These are phyloP conservation scores for Venturia aucupariae DNA, from an alignment of 2,329 filamentous ascomycete species.

Conservation along the genomic window DNA sequence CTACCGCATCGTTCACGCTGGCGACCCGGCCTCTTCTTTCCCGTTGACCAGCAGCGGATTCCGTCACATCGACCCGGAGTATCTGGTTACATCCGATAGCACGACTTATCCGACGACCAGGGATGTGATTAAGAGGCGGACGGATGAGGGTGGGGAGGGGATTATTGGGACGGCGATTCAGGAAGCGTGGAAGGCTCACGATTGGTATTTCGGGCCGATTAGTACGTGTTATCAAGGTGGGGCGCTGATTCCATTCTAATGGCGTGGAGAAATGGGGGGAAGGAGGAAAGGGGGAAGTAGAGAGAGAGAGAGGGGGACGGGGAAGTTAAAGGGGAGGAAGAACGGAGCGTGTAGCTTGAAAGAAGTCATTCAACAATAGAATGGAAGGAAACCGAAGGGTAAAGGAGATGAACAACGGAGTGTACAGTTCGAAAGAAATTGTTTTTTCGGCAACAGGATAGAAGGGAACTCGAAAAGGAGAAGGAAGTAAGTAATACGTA, in stretches of 20 bases:
- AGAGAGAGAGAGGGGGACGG: too few species aligned
- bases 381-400: too few species aligned
- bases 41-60: background rate
- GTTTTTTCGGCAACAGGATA: too few species aligned
- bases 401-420: too few species aligned
- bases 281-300: too few species aligned
- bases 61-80: background rate
- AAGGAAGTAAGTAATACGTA: too few species aligned
- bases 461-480: too few species aligned
- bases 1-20: background rate
- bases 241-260: background rate
- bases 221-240: background rate
- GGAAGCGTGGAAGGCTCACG: background rate
- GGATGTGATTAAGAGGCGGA: background rate
- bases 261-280: too few species aligned
- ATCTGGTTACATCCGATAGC: background rate
- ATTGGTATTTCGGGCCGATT: background rate
- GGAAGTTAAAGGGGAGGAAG: too few species aligned
- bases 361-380: too few species aligned
- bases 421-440: too few species aligned
- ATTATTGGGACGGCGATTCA: background rate
- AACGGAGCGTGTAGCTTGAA: too few species aligned
- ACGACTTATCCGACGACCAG: background rate
- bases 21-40: background rate
- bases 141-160: background rate